Evolutionary conservation across 352 stramenopile genomes (phyloP), one percentile per base, ranked within the genome.

Genomic region (Phytophthora idaei): DNA sequence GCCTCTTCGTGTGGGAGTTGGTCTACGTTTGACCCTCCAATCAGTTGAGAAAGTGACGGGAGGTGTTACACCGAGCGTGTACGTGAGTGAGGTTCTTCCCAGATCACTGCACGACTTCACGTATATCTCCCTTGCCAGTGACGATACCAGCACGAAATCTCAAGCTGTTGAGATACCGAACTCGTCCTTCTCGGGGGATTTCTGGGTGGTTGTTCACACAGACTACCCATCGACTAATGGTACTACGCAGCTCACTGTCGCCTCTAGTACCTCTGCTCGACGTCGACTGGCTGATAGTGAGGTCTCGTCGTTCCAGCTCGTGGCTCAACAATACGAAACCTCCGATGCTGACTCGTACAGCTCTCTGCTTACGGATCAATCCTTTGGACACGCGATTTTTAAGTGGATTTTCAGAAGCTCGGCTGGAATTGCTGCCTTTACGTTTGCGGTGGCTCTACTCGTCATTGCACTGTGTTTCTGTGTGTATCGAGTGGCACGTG

Each of bases 81-180:
- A 92, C 52, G 87, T 93, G 47, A 89, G 83, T 47, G 82, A 92
- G 57, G 71, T 81, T 28, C 65, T 87, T 27, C 85, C 85, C 5
- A 73, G 83, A n/a, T 91, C 81, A 3, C 67, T 94, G 14, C 90
- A 90, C 49, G 86, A 94, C 58, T 93, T 93, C 58, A 80, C 73
- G 4, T 74, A 83, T 55, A 87, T 94, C 25, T 90, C 80, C 5
- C 10, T 69, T 31, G 63, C 75, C 6, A 68, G 45, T 3, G 74
- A 64, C 27, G 57, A 67, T 15, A 36, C 42, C 67, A 58, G 37
- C 49, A 64, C 14, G 7, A 39, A 27, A 1, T 34, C 41, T 12
- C 74, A 90, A 68, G 69, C 74, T 4, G 71, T 94, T 2, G 65
- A 81, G 41, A 59, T 94, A 29, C 59, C 74, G 4, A 83, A 74